phyloP scores from a whole-genome alignment of 495 filamentous ascomycete species.

The Letharia columbiana region DNA sequence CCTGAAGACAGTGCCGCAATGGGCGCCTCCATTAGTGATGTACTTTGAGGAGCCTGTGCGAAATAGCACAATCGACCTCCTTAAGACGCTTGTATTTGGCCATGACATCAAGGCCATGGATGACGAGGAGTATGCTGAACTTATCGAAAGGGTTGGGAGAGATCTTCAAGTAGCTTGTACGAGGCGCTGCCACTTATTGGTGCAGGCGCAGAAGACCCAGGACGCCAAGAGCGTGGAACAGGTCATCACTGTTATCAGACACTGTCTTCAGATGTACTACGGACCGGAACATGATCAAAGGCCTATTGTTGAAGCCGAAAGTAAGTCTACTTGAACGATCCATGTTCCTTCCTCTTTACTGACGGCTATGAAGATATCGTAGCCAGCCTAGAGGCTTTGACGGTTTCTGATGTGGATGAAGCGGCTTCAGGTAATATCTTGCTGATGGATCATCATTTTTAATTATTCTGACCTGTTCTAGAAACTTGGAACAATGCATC shows the following conservation, averaged over 20 bases:
- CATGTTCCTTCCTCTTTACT: slow-evolving; percentile 7
- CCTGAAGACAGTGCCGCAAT: slow-evolving; percentile 49
- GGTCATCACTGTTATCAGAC: slow-evolving; percentile 35
- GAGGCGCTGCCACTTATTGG: slow-evolving; percentile 28
- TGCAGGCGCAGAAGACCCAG: slow-evolving; percentile 23
- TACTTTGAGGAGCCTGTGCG: slow-evolving; percentile 51
- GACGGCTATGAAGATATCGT: slow-evolving; percentile 18
- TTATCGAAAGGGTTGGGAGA: slow-evolving; percentile 30
- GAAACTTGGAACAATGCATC: slow-evolving; percentile 21
- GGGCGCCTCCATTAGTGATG: slow-evolving; percentile 60
- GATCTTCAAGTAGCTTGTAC: slow-evolving; percentile 34
- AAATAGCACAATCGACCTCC: slow-evolving; percentile 43
- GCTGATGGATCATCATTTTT: background rate
- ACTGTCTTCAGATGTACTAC: slow-evolving; percentile 38
- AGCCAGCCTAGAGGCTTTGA: slow-evolving; percentile 16
- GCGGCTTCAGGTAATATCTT: slow-evolving; percentile 18
- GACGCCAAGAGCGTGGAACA: slow-evolving; percentile 34
- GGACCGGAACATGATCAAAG: slow-evolving; percentile 37
- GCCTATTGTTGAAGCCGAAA: slow-evolving; percentile 30
- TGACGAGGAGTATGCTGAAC: slow-evolving; percentile 28
- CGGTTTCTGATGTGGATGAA: slow-evolving; percentile 23
- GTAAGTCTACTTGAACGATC: slow-evolving; percentile 28
- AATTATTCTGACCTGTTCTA: slow-evolving; percentile 10
- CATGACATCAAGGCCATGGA: slow-evolving; percentile 29
- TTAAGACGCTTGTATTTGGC: slow-evolving; percentile 49